Evolutionary conservation across 257 asterid species (phyloP), one percentile per base, ranked within the genome.

Genomic region (Linderniella brevidens): DNA sequence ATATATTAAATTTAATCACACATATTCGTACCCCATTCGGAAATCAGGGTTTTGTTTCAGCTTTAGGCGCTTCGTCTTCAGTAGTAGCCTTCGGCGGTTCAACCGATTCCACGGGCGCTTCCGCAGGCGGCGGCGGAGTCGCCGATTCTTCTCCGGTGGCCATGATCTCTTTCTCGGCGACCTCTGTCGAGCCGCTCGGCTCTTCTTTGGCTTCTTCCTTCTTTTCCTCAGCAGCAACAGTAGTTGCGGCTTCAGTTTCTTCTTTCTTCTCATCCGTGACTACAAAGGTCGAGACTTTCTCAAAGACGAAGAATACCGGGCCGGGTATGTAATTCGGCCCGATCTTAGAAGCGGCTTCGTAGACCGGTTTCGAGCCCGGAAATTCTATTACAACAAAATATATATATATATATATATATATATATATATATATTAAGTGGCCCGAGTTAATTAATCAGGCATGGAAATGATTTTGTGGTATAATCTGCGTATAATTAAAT

Each of bases 221-320:
- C 0, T 15, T 59, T 7, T 13, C 1, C 0, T 51, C 64, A 35
- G 39, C 58, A 0, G 62, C 56, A 0, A 72, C 57, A 8, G 76
- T 56, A n/a, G n/a, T n/a, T n/a, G n/a, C n/a, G n/a, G n/a, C n/a
- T 17, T 58, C 53, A 9, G 39, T 65, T 20, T 20, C 62, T 17
- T 47, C 74, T 35, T 62, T 72, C 38, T 54, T 72, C 68, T 71
- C 58, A 13, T 71, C 75, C 10, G 51, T 39, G 13, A 75, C 72
- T 13, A 76, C 36, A 25, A 63, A 73, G 8, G 83, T 64, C 0
- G 83, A 65, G 1, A 81, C 88, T 56, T 82, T 82, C 62, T 86
- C 94, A 9, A 82, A 72, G 56, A 86, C 71, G 18, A 79, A 86
- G 46, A 53, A 20, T 7, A 86, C 58, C 1, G 96, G 96, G n/a